Base-by-base conservation (phyloP, 805 yeast species). In the Nakazawaea anatomiae region DNA sequence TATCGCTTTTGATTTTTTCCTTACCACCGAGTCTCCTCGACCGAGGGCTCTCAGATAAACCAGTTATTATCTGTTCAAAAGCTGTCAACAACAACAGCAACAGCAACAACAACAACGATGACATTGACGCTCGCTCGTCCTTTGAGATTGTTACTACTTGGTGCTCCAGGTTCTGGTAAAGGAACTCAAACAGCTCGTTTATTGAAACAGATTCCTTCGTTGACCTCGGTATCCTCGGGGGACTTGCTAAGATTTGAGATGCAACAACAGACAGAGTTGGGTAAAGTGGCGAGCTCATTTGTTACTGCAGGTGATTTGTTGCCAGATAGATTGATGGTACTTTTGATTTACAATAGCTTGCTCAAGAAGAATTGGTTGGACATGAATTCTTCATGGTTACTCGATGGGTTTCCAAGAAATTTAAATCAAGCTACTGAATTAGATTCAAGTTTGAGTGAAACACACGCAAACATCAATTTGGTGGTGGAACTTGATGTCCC, bases 81-180 rank as follows among this genome's bases (percentile, higher is more conserved):
- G 25, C 25, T 18, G 25, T 18, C 25, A 18, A 18, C 25, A 18
- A 18, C 25, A 18, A 18, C 25, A 18, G 3, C 25, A 18, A 3
- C 25, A 18, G 3, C 25, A 18, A 18, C 27, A 9, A 39, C 2
- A n/a, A 9, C 42, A 9, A 12, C 9, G 12, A 45, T 34, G 44
- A 27, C 31, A 12, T 42, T 59, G 53, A 36, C 55, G 1, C 51
- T 59, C 6, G 40, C 34, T 6, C 65, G 56, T 41, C 83, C 91
- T 1, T 63, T 86, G 14, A 71, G 97, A 58, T 66, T 89, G 39
- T 73, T 91, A 30, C 71, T 91, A 7, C 69, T 92, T 29, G 97
- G 97, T 3, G 96, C 97, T 0, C 98, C 98, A 0, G 98, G 98
- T 0, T 77, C 96, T 1, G 98, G 98, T 1, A 91, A 91, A 63